Evolutionary conservation across 2,329 filamentous ascomycete genomes (phyloP).

Genomic region (Pyrenophora seminiperda): DNA sequence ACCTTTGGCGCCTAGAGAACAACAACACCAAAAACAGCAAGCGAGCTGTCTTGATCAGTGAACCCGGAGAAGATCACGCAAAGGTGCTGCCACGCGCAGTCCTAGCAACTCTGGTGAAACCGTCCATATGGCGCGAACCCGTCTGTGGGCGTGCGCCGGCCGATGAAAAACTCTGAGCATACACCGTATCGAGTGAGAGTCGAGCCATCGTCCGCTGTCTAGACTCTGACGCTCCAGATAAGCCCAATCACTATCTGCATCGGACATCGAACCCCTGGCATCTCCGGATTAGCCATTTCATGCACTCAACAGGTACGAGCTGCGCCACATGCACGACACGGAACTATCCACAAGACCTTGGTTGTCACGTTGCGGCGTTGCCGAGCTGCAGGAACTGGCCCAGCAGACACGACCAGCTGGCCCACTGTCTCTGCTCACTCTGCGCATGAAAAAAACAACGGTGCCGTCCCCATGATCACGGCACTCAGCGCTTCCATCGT

Average conservation of each 20-base stretch:
- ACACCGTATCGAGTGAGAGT: neutral
- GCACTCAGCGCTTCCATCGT: neutral
- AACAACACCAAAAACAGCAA: conserved; percentile 5
- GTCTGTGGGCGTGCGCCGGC: neutral
- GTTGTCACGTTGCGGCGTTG: neutral
- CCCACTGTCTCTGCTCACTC: neutral
- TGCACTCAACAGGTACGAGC: neutral
- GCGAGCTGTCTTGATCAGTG: conserved; percentile 9
- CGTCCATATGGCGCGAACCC: conserved; percentile 10
- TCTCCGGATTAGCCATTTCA: neutral
- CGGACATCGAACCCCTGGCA: neutral
- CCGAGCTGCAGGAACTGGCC: neutral
- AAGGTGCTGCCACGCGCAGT: conserved; percentile 7
- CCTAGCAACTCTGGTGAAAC: conserved; percentile 6
- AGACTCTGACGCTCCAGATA: no score
- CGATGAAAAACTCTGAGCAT: conserved; percentile 3
- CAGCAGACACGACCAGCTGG: neutral
- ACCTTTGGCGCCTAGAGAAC: conserved; percentile 6
- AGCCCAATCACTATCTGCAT: neutral
- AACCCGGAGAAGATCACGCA: conserved; percentile 11
- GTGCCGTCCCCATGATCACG: neutral
- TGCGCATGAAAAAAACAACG: neutral
- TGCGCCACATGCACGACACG: neutral
- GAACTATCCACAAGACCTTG: neutral
- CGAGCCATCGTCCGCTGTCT: neutral